Evolutionary conservation across 306 rosid species (phyloP), one percentile per base, ranked within the genome.

Genomic region (Casuarina cunninghamiana): DNA sequence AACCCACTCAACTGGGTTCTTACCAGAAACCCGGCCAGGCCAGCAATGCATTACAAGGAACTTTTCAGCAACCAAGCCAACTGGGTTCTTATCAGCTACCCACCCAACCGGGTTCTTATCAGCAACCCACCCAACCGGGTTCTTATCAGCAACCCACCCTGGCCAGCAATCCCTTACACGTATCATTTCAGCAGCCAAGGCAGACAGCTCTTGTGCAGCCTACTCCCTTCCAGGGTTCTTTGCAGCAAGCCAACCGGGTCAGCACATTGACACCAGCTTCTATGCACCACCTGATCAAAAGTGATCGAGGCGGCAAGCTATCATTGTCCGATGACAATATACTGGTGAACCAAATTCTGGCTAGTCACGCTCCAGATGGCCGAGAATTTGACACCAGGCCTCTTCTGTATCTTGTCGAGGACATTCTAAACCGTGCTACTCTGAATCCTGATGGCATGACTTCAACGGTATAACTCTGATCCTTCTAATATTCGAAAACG

Each of bases 391-490:
- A 90, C 61, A 76, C 81, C 37, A 82, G 74, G 61, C 86, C 93
- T 37, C 90, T 90, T 78, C 87, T 90, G 12, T 75, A 42, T 46
- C 73, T 90, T 21, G 90, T 86, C 19, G 93, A 90, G 73, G 88
- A 90, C 72, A 83, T 90, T 78, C 83, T 90, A 32, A 73, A 38
- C 46, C 81, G 58, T 3, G 77, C 90, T 63, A 80, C 84, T 71
- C 41, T 79, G 15, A 71, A 19, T 32, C 45, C 81, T 7, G 80
- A 82, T 21, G 54, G 55, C 67, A 12, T 66, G 21, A 67, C 50
- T 79, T 68, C 84, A 69, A 46, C 60, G 80, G 91, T 83, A 83
- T 17, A 69, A 65, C 21, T 44, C 79, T 61, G 8, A 35, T 49
- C 57, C 58, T 71, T 44, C 9, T 44, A 44, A 5, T 44, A 44